Percentiles rank a stretch among this genome's conserved stretches.
These are phyloP conservation scores for Cryptococcus sp. DNA, from an alignment of 1,284 basidiomycete species.

Conservation along the genomic window DNA sequence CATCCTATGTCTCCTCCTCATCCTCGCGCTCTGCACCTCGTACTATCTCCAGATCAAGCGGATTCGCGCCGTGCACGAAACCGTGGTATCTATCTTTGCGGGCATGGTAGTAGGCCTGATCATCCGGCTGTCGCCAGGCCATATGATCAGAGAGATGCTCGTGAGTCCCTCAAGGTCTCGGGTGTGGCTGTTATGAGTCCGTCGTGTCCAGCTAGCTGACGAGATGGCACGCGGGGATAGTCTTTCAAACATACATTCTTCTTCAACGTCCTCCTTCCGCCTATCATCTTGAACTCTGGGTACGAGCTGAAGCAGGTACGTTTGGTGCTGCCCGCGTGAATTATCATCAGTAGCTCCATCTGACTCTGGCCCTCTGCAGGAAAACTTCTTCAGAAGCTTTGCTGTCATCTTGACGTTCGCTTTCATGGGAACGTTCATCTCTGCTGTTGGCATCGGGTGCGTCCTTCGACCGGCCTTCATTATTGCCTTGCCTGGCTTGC, in stretches of 20 bases:
- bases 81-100: conserved; percentile 90
- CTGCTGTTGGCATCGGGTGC: conserved; percentile 91
- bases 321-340: not conserved
- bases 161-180: conserved; percentile 57
- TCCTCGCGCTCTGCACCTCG: conserved; percentile 90
- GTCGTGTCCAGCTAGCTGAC: not conserved
- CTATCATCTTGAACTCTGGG: conserved; percentile 96
- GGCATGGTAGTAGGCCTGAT: conserved; percentile 93
- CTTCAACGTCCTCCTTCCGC: conserved; percentile 94
- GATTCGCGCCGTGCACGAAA: conserved; percentile 95
- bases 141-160: conserved; percentile 95
- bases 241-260: conserved; percentile 96
- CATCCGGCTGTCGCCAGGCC: conserved; percentile 84
- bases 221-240: conserved; percentile 49
- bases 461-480: conserved; percentile 14
- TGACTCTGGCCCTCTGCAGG: conserved; percentile 54
- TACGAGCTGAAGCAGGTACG: conserved; percentile 92
- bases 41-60: conserved; percentile 97
- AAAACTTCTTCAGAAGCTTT: conserved; percentile 97
- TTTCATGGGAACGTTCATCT: conserved; percentile 94
- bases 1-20: conserved; percentile 89
- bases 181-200: not conserved
- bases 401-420: conserved; percentile 96
- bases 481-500: not conserved
- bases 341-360: not conserved